Base-by-base conservation (phyloP, 1,284 basidiomycete genomes). In the Sanghuangporus baumii region DNA sequence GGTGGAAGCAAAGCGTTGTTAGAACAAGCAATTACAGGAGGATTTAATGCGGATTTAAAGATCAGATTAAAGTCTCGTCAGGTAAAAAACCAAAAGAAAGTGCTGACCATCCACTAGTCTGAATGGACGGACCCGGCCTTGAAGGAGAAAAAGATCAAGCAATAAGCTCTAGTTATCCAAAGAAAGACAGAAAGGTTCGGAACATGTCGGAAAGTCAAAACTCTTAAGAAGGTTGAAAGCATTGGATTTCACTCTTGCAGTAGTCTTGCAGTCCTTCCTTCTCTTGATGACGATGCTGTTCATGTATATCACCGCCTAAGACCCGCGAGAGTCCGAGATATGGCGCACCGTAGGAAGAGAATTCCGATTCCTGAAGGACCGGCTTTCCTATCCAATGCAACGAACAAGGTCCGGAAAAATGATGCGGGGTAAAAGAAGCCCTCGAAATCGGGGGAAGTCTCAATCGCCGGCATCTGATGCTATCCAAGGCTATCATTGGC, bases 261-360 rank as follows among this genome's bases (percentile, higher is more conserved):
- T 1, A 23, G 1, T 23, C 18, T 14, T 2, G 36, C 18, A 36
- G 36, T 1, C 5, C 34, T 14, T 54, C 23, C 3, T 54, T 37
- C 34, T 37, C 14, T n/a, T 5, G 16, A 14, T 34, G 52, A 14
- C 26, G 23, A 38, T n/a, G 14, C 31, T 12, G 51, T 26, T 26
- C 51, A 14, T n/a, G 16, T n/a, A 47, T 57, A 57, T 41, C 40
- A 11, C 55, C 55, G 38, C 38, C 34, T 57, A 57, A 57, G 55
- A 11, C 18, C 55, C 55, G 38, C 55, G 37, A 11, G 16, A 41
- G n/a, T 57, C 55, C 55, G 55, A 57, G 40, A 57, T 37, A 36
- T 37, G 31, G 31, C 31, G 31, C 52, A 14, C 16, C 52, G 52
- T n/a, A 16, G 31, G 5, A 7, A 14, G n/a, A 18, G 52, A 7